Base-by-base conservation (phyloP, 2,329 filamentous ascomycete species). In the Aspergillus ruber region DNA sequence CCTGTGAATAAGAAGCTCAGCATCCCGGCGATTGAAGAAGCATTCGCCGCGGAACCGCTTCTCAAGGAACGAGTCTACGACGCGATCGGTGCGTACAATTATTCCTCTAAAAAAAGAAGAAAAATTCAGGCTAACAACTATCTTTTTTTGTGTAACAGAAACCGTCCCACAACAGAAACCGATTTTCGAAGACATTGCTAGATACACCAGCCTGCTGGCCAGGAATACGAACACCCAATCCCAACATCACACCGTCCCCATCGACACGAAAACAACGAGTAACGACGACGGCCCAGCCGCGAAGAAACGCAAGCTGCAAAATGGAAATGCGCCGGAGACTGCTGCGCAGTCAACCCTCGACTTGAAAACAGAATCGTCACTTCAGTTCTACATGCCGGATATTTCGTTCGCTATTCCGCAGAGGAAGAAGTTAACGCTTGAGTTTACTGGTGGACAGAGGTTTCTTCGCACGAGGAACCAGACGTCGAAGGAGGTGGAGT, bases 401-500 rank as follows among this genome's bases (percentile, higher is more conserved):
- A 69, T 82, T 46, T 82, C 79, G 47, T 83, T 84, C 63, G 73
- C 79, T 13, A 72, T 83, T 0, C 82, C 82, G 3, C 77, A 81
- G 56, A 71, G 82, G 45, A 85, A 84, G 69, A 84, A 84, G 68
- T 70, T 83, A 50, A 78, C 73, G 42, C 69, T 85, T 23, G 77
- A 83, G 59, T 62, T 84, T n/a, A 70, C 79, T 32, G 65, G 66
- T 42, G 61, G 61, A 45, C 56, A 55, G 49, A 56, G 57, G n/a
- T 74, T 60, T 45, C 66, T 81, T 33, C 70, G 75, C 39, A 75
- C 72, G 23, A 64, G 74, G 48, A 76, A 75, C 47, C 71, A 80
- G 38, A 63, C 72, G 3, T 76, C 74, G 15, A 73, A 71, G 39
- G 68, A 72, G 48, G 68, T 82, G 39, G 79, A 81, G 54, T 79